phyloP scores from a whole-genome alignment of 2,329 filamentous ascomycete genomes.

The Chalaropsis ovoidea region DNA sequence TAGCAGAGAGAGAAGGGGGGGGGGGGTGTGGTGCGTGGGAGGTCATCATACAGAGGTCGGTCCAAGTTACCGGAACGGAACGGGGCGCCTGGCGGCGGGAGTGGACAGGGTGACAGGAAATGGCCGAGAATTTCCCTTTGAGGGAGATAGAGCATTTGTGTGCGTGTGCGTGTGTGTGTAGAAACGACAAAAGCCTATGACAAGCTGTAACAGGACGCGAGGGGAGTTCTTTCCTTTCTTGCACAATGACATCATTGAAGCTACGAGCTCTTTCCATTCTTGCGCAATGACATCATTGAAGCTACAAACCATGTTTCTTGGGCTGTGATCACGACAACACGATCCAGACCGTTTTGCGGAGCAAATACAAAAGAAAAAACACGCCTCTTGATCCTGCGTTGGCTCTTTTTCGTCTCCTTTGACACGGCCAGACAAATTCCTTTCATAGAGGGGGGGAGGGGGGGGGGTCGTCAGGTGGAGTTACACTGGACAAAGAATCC shows the following conservation, averaged over 20 bases:
- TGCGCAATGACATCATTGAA: background rate
- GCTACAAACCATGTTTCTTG: too few species aligned
- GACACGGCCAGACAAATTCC: too few species aligned
- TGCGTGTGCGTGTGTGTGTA: too few species aligned
- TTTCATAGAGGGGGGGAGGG: background rate
- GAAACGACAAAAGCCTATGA: background rate
- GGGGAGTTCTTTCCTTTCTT: background rate
- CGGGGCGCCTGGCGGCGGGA: background rate
- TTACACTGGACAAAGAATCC: background rate
- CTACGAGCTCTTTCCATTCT: background rate
- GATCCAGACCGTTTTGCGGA: too few species aligned
- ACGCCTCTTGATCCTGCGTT: too few species aligned
- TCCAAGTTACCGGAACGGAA: background rate
- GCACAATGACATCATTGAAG: background rate
- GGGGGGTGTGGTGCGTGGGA: background rate
- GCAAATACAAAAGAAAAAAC: too few species aligned
- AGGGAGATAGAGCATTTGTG: background rate
- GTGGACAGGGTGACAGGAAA: background rate
- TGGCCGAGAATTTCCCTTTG: background rate
- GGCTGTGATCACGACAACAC: too few species aligned
- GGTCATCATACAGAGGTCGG: background rate
- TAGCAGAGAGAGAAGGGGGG: background rate
- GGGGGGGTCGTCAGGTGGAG: background rate
- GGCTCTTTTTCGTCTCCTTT: too few species aligned
- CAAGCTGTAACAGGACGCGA: background rate